Base-by-base conservation (phyloP, 192 early-diverging fungal genomes). In the Phlyctochytrium planicorne region DNA sequence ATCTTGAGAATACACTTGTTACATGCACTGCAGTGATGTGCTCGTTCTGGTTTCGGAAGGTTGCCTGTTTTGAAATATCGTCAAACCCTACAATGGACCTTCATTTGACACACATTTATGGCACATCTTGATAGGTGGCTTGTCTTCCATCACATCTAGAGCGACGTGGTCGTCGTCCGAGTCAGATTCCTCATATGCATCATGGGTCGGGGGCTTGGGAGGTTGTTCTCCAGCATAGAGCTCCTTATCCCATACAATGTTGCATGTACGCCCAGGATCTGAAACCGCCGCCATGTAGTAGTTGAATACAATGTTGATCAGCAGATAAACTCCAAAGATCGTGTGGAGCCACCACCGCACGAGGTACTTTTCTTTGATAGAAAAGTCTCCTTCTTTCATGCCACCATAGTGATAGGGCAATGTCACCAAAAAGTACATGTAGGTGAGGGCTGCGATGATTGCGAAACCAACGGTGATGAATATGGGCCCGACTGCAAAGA, bases 1-100 rank as follows among this genome's bases (percentile, higher is more conserved):
- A 84, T 81, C 60, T 77, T 75, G 60, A 80, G 53, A 2, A 84
- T 67, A 62, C 83, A 84, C 64, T 66, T 62, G 61, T 75, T 67
- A 50, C 79, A 80, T 20, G 76, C 68, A 40, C 73, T 74, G 59
- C 79, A 80, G 61, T 80, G 79, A 72, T 80, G 79, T 10, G 79
- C 65, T 2, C 79, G 65, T 27, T 74, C 75, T 2, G 79, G 79
- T 56, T 77, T 76, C 1, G 72, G 70, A 12, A 53, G 36, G 10
- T 34, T 34, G 34, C 71, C 57, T 59, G 31, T 6, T 63, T 64
- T 6, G 53, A 34, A 16, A 24, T 50, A 29, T 67, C 66, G 17
- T 20, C 3, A 4, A 14, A 23, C 25, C 24, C n/a, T 4, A 20
- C 29, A 36, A 12, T 14, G 4, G 30, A 34, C 12, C 3, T 34